Evolutionary conservation across 768 basidiomycete genomes (phyloP), one percentile per base, ranked within the genome.

Genomic region (Tulasnella sp.): DNA sequence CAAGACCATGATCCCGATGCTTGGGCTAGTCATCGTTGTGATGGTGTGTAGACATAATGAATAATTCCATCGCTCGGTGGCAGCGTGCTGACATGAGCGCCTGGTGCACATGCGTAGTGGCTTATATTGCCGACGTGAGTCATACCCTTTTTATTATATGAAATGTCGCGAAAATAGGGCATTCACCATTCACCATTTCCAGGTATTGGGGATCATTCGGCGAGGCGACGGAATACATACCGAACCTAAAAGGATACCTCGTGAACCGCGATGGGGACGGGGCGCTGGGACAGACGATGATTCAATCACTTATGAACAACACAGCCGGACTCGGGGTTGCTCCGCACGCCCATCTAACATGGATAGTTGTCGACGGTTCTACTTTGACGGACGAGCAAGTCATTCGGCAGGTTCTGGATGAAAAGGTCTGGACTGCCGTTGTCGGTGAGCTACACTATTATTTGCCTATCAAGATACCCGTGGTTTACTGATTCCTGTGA

Each of bases 341-440:
- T 21, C 22, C 34, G 38, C 31, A 52, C 24, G 29, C 34, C 4
- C 49, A 51, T 44, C 24, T 53, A 15, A 53, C 59, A 0, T 53
- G 50, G 59, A 55, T 19, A 19, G 17, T 55, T 41, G 24, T 43
- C 24, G 54, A 55, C 54, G 34, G 38, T 1, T 43, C 41, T 5
- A 27, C 27, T 29, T 30, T 43, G 11, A 5, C 54, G 22, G 27
- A 55, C 44, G 54, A 55, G 4, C 38, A 59, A 15, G 66, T 77
- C 45, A 67, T 64, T 11, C 15, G 70, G 8, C 68, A 69, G 27
- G 62, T 78, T 3, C 60, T 74, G 4, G 62, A 76, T n/a, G 71
- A 76, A 49, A 65, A 68, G 4, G 68, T 67, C 0, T 78, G 76
- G 76, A 71, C 72, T 4, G 73, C 73, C 2, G 68, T 78, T 8